phyloP scores from a whole-genome alignment of 2,329 filamentous ascomycete species.

The Fusarium nematophilum region DNA sequence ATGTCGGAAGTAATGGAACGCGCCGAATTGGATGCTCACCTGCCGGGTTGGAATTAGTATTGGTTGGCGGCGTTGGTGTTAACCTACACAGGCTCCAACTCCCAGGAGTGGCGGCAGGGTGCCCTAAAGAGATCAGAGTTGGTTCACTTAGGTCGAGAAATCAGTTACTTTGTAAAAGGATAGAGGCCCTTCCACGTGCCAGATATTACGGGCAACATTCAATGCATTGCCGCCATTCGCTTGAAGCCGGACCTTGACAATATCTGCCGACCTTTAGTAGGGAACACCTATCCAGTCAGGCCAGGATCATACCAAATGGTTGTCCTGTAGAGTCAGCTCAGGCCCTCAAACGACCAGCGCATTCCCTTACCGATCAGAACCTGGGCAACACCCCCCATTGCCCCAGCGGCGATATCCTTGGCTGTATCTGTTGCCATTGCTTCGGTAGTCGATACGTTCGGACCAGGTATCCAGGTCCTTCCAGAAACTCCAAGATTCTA shows the following conservation, averaged over 20 bases:
- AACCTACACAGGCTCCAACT: slow-evolving; percentile 9
- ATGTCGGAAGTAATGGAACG: slow-evolving; percentile 2
- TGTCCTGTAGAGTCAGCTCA: background rate
- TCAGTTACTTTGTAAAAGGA: slow-evolving; percentile 11
- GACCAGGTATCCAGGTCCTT: no score
- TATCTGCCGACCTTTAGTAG: no score
- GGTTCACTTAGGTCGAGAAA: no score
- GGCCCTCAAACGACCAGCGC: no score
- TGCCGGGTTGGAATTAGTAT: background rate
- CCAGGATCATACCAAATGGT: background rate
- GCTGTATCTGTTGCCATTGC: background rate
- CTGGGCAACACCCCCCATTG: background rate
- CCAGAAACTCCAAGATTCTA: no score
- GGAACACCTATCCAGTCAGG: no score
- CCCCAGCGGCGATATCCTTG: background rate
- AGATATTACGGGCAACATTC: slow-evolving; percentile 1
- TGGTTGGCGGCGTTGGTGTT: background rate
- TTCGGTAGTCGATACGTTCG: no score
- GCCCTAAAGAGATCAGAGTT: no score
- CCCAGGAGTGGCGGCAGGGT: slow-evolving; percentile 8
- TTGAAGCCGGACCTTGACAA: slow-evolving; percentile 15
- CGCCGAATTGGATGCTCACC: slow-evolving; percentile 11
- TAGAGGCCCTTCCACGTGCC: background rate
- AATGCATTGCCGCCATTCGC: slow-evolving; percentile 3
- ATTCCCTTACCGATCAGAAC: slow-evolving; percentile 2